Conservation (phyloP, 352 stramenopile species). For the Globisporangium rhizosaccharum region DNA sequence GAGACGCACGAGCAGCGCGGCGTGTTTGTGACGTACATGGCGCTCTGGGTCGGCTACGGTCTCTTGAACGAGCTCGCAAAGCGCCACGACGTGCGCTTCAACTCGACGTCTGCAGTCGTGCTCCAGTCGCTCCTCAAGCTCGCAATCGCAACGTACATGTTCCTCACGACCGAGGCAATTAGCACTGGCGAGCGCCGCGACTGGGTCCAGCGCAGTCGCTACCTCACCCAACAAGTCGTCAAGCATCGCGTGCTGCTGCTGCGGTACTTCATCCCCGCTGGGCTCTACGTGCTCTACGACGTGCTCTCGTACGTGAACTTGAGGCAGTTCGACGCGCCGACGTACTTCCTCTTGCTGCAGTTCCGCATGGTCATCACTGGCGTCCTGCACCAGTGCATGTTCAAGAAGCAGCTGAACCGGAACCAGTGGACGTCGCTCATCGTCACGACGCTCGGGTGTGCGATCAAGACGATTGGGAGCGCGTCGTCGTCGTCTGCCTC, state of each 20-base stretch:
- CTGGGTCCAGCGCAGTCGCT: conserved; percentile 21
- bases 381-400: conserved; percentile 73
- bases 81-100: conserved; percentile 58
- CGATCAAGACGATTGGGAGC: conserved; percentile 67
- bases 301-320: conserved; percentile 83
- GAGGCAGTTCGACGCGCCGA: conserved; percentile 62
- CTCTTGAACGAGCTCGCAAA: conserved; percentile 78
- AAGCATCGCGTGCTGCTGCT: conserved; percentile 44
- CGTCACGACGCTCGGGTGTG: conserved; percentile 66
- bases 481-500: background rate
- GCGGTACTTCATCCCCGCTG: conserved; percentile 71
- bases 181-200: conserved; percentile 1
- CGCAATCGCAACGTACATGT: conserved; percentile 62
- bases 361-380: conserved; percentile 81
- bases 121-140: conserved; percentile 74
- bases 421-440: conserved; percentile 74
- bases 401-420: conserved; percentile 59
- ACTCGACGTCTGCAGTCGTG: conserved; percentile 70
- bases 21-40: conserved; percentile 79
- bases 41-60: conserved; percentile 71
- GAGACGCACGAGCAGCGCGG: conserved; percentile 63
- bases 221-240: conserved; percentile 30
- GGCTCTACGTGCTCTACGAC: conserved; percentile 79
- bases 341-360: conserved; percentile 75
- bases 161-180: conserved; percentile 38